phyloP scores from a whole-genome alignment of 345 rosid genomes.

The Noccaea bulbosa region DNA sequence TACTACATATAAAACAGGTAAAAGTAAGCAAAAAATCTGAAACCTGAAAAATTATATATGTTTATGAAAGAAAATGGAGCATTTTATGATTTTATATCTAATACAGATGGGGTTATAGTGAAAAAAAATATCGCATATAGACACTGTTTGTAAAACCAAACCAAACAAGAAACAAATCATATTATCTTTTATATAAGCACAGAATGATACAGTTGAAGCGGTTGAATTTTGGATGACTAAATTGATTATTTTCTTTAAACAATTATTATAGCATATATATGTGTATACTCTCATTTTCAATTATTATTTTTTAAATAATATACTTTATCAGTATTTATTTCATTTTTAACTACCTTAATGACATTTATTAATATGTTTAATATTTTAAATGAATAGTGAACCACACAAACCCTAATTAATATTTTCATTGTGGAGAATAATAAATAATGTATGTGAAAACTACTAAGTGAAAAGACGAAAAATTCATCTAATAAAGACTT shows the following conservation, averaged over 20 bases:
- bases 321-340: background rate
- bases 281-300: background rate
- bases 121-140: background rate
- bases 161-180: background rate
- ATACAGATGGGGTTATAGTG: background rate
- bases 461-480: background rate
- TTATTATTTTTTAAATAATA: background rate
- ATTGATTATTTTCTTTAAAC: background rate
- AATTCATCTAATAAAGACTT: background rate
- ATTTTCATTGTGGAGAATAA: background rate
- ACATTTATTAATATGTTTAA: background rate
- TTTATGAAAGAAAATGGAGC: background rate
- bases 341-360: background rate
- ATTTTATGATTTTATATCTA: background rate
- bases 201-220: background rate
- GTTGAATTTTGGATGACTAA: background rate
- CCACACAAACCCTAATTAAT: background rate
- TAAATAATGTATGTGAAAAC: background rate
- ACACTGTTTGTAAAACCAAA: background rate
- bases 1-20: background rate
- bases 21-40: background rate
- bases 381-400: conserved; percentile 1
- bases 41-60: background rate
- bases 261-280: background rate
- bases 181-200: background rate